Evolutionary conservation across 192 early-diverging fungal species (phyloP), one percentile per base, ranked within the genome.

Genomic region (Umbelopsis sp.): DNA sequence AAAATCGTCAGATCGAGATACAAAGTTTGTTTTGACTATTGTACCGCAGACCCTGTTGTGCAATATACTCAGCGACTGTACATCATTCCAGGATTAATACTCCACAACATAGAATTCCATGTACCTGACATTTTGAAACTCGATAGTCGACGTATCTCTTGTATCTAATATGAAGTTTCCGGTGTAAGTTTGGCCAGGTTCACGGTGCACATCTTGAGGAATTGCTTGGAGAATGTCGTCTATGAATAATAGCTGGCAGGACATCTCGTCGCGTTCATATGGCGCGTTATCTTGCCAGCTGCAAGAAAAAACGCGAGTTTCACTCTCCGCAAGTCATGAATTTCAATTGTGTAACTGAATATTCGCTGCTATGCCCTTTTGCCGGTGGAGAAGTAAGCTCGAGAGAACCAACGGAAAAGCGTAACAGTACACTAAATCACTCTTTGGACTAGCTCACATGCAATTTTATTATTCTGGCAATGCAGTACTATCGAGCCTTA

Each of bases 91-190:
- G 25, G 13, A 15, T 61, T 61, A 30, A 35, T 61, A 37, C 55
- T 61, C 55, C 55, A 61, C 55, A 61, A 22, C 55, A 61, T 61
- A 30, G 55, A 61, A 61, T 61, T 61, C 55, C 55, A 61, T 61
- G 55, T 61, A 61, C 55, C 55, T 61, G 30, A 61, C 55, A 61
- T 61, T 61, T 61, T 35, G 55, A 61, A 61, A 61, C 55, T 61
- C 55, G 11, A 61, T 12, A 13, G 16, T 61, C 33, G 55, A n/a
- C 6, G 55, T 27, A 16, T 61, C 6, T 2, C 25, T 61, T 2
- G 13, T 15, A 35, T 61, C 55, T 18, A 61, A 18, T 35, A 18
- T 25, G 30, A 35, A 61, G 13, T 16, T 15, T 18, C 18, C 18
- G 13, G 15, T 61, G 30, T 61, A 25, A 2, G 3, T 35, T 25